Conservation (phyloP, 2,329 filamentous ascomycete genomes). For the Massarina eburnea region DNA sequence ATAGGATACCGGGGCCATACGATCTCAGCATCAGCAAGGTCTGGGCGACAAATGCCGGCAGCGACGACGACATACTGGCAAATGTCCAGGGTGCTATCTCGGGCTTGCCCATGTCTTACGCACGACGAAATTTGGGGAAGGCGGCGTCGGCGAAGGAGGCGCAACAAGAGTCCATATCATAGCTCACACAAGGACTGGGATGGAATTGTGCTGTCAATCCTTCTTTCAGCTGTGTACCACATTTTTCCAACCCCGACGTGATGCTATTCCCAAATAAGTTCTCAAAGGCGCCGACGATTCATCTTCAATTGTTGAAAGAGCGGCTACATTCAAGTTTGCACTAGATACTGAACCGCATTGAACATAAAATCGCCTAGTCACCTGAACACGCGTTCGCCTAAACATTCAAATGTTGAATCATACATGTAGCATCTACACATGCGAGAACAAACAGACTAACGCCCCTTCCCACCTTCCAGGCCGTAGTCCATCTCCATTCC, state of each 20-base stretch:
- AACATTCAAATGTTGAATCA: too few relatives aligned
- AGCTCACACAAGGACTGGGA: too few relatives aligned
- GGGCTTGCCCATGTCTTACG: constrained; percentile 26
- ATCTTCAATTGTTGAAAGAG: too few relatives aligned
- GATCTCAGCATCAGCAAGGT: constrained; percentile 82
- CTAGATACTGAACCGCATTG: too few relatives aligned
- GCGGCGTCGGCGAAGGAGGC: not conserved
- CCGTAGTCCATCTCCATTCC: too few relatives aligned
- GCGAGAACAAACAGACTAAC: not conserved
- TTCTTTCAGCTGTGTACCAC: too few relatives aligned
- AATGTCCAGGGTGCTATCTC: constrained; percentile 26
- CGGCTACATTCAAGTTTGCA: too few relatives aligned
- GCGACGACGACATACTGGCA: constrained; percentile 37
- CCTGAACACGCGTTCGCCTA: constrained; percentile 22
- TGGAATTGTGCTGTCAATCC: too few relatives aligned
- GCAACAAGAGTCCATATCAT: not conserved
- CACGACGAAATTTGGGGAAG: constrained; percentile 2
- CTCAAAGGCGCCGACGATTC: too few relatives aligned
- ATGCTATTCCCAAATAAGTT: too few relatives aligned
- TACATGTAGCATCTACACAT: too few relatives aligned
- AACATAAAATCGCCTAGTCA: constrained; percentile 9
- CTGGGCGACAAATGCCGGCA: constrained; percentile 79
- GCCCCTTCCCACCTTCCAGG: not conserved
- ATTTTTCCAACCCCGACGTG: too few relatives aligned
- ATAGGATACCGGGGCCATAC: constrained; percentile 85